Percentiles rank a stretch among this genome's conserved stretches.
phyloP scores from a whole-genome alignment of 2,329 filamentous ascomycete species.

The Xylaria sp. region DNA sequence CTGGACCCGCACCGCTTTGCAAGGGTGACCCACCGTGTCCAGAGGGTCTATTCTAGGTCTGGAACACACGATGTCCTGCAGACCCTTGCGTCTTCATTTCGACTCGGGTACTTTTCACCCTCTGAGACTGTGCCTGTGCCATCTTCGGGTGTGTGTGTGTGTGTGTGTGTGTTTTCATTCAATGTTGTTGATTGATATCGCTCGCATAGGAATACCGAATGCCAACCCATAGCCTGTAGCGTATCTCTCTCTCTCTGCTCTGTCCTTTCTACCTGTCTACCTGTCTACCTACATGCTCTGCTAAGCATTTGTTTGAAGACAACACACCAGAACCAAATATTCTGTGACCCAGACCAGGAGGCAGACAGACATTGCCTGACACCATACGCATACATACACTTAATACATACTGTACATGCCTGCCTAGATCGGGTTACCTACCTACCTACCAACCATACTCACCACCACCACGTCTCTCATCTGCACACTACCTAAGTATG shows the following conservation, averaged over 20 bases:
- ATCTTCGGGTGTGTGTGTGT: slow-evolving; percentile 5
- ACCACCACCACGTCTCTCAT: not conserved
- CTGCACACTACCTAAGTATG: not conserved
- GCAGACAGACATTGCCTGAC: too few relatives aligned
- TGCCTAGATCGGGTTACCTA: not conserved
- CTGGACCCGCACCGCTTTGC: slow-evolving; percentile 26
- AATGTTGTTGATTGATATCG: not conserved
- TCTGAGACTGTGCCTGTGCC: slow-evolving; percentile 20
- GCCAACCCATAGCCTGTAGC: too few relatives aligned
- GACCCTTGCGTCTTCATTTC: slow-evolving; percentile 37
- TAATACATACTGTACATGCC: not conserved
- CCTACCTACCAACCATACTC: not conserved
- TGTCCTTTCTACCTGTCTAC: too few relatives aligned
- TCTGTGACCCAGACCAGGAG: not conserved
- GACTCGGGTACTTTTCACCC: slow-evolving; percentile 23
- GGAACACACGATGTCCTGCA: slow-evolving; percentile 38
- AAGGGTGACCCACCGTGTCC: slow-evolving; percentile 21
- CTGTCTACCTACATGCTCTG: not conserved
- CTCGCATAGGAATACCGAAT: not conserved
- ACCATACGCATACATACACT: too few relatives aligned
- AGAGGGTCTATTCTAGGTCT: slow-evolving; percentile 33
- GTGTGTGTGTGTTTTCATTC: slow-evolving; percentile 1
- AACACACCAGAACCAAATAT: not conserved
- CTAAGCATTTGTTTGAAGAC: not conserved
- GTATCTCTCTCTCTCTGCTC: too few relatives aligned